Conservation (phyloP, 225 moss, liverwort and hornwort genomes). For the Neckera pumila region DNA sequence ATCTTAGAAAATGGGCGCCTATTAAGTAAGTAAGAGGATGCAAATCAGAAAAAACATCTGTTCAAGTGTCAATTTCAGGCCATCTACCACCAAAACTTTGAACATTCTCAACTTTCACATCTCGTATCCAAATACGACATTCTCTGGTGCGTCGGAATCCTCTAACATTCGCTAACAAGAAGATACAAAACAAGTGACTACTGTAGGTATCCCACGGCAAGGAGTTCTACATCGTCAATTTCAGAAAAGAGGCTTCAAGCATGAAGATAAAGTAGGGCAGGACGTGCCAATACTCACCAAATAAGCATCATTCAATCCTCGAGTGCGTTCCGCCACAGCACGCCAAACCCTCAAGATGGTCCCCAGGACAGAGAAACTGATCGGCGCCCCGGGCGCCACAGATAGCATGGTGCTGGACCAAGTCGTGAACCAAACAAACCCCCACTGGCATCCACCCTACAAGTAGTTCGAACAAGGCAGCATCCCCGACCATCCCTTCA, state of each 20-base stretch:
- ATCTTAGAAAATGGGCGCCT: background rate
- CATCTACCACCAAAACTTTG: background rate
- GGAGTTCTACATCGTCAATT: no score
- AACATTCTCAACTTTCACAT: background rate
- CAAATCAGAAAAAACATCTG: background rate
- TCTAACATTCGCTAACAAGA: background rate
- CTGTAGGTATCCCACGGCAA: background rate
- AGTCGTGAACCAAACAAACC: background rate
- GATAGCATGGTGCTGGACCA: constrained; percentile 13
- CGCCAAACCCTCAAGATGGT: constrained; percentile 6
- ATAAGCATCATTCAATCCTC: background rate
- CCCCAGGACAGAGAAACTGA: constrained; percentile 1
- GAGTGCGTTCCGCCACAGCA: constrained; percentile 8
- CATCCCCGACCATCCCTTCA: background rate
- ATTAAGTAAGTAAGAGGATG: background rate
- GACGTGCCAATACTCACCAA: constrained; percentile 1
- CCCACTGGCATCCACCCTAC: constrained; percentile 5
- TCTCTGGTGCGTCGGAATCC: background rate
- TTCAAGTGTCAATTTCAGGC: background rate
- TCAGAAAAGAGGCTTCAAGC: background rate
- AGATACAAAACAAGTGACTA: no score
- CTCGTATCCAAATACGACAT: background rate
- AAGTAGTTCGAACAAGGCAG: background rate
- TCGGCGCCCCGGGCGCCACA: background rate
- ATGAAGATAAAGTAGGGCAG: background rate